Conservation (phyloP, 179 eudicot genomes). For the Patellifolia procumbens region DNA sequence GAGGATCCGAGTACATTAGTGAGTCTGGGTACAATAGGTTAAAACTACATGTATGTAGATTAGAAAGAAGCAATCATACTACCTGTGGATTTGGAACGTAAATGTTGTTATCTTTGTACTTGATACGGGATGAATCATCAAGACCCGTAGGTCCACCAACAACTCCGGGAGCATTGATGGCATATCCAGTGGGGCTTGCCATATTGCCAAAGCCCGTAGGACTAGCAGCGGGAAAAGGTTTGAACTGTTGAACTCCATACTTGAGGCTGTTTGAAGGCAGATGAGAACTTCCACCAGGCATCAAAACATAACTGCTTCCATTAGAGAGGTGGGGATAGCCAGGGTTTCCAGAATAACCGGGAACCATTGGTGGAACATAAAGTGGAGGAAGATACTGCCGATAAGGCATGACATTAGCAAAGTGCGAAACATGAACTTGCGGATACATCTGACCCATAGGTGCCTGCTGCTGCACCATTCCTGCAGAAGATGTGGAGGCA, state of each 20-base stretch:
- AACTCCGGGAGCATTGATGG: constrained; percentile 70
- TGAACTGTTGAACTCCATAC: constrained; percentile 82
- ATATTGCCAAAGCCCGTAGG: constrained; percentile 73
- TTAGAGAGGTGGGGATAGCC: constrained; percentile 82
- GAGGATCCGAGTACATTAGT: no score
- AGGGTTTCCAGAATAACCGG: constrained; percentile 77
- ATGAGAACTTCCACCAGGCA: constrained; percentile 89
- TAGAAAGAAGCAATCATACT: neutral
- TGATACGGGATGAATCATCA: constrained; percentile 78
- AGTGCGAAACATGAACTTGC: constrained; percentile 78
- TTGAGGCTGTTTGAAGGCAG: constrained; percentile 58
- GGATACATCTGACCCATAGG: constrained; percentile 85
- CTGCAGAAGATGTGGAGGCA: constrained; percentile 56
- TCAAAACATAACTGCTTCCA: constrained; percentile 78
- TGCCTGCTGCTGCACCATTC: constrained; percentile 78
- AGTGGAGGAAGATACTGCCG: constrained; percentile 80
- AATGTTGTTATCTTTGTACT: constrained; percentile 76
- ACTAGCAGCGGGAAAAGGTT: constrained; percentile 70
- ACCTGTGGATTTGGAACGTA: constrained; percentile 94
- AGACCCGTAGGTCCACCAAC: constrained; percentile 74
- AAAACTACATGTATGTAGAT: neutral
- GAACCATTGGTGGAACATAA: constrained; percentile 87
- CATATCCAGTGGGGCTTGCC: constrained; percentile 70
- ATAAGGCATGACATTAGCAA: constrained; percentile 78
- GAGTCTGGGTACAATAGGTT: no score